Evolutionary conservation across 2,329 filamentous ascomycete genomes (phyloP).

Genomic region (Boeremia exigua): DNA sequence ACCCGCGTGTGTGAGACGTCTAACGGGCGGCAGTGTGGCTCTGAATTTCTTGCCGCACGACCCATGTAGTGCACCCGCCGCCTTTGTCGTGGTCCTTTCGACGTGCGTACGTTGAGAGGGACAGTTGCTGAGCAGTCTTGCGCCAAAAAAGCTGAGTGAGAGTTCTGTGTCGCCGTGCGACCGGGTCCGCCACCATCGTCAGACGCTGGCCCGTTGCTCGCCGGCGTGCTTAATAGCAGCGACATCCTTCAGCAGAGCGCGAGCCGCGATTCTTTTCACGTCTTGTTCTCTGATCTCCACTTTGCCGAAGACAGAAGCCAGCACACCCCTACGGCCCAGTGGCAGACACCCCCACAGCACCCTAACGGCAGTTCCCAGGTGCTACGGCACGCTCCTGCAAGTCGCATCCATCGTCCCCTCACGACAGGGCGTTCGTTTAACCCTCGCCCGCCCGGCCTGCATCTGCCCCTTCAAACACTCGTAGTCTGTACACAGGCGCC

Average conservation of each 20-base stretch:
- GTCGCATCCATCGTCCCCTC: slow-evolving; percentile 29
- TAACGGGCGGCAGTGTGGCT: slow-evolving; percentile 31
- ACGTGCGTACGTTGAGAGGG: slow-evolving; percentile 4
- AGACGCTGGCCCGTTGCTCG: slow-evolving; percentile 13
- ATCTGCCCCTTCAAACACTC: slow-evolving; percentile 33
- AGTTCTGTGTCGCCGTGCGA: slow-evolving; percentile 20
- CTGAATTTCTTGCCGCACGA: slow-evolving; percentile 29
- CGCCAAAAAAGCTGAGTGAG: slow-evolving; percentile 26
- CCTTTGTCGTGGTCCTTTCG: slow-evolving; percentile 15
- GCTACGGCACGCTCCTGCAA: slow-evolving; percentile 40
- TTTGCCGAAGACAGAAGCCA: slow-evolving; percentile 23
- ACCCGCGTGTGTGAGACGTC: slow-evolving; percentile 32
- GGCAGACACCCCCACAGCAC: slow-evolving; percentile 39
- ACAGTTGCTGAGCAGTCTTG: slow-evolving; percentile 19
- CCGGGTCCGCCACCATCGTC: slow-evolving; percentile 20
- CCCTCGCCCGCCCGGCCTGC: slow-evolving; percentile 26
- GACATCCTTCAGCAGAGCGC: slow-evolving; percentile 17
- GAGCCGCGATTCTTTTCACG: slow-evolving; percentile 21
- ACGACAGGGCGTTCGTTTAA: slow-evolving; percentile 25
- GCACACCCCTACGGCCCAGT: slow-evolving; percentile 32
- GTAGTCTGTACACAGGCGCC: slow-evolving; percentile 29
- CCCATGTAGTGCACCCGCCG: slow-evolving; percentile 31
- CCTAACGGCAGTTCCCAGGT: slow-evolving; percentile 46
- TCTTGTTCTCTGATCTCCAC: slow-evolving; percentile 22
- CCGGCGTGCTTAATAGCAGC: slow-evolving; percentile 25